Base-by-base conservation (phyloP, 768 basidiomycete genomes). In the Amanita jacksonii region DNA sequence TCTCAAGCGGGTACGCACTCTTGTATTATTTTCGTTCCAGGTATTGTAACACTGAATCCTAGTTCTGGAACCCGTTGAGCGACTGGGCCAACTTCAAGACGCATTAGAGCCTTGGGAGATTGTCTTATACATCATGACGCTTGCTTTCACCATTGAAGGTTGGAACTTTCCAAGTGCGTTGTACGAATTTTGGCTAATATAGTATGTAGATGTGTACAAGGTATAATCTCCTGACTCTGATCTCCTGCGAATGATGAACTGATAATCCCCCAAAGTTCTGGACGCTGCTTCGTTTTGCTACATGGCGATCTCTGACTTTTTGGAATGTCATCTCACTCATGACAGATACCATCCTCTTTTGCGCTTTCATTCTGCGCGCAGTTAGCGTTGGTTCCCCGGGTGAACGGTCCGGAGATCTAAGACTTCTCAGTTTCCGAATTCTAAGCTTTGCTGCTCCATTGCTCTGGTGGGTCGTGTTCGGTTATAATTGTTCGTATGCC, bases 381-480 rank as follows among this genome's bases (percentile, higher is more conserved):
- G 58, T 66, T 4, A 79, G 89, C 19, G 52, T 84, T 4, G 56
- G 58, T 3, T 49, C 60, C 3, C 64, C 54, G 16, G 63, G 56
- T 3, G 62, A 70, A 49, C 46, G 61, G 41, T 61, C 64, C 15
- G 54, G 57, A 19, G 51, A 55, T 41, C 53, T 77, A 47, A 70
- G 72, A 42, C 50, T 89, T 12, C 69, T 60, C 46, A 93, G 91
- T 60, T 97, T 96, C 64, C 90, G 93, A 56, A 73, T 89, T 22
- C 65, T 96, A 30, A 88, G 87, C 65, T 90, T 82, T 60, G 89
- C 85, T 5, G 76, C 88, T 2, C 90, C 89, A 0, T 72, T 94
- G 39, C 82, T 93, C 35, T 94, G 90, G 91, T 86, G 51, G 42
- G 80, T 61, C 16, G 15, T 46, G 16, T 24, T 9, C 23, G n/a